Conservation (phyloP, 495 filamentous ascomycete species). For the Hapsidospora chrysogenum region DNA sequence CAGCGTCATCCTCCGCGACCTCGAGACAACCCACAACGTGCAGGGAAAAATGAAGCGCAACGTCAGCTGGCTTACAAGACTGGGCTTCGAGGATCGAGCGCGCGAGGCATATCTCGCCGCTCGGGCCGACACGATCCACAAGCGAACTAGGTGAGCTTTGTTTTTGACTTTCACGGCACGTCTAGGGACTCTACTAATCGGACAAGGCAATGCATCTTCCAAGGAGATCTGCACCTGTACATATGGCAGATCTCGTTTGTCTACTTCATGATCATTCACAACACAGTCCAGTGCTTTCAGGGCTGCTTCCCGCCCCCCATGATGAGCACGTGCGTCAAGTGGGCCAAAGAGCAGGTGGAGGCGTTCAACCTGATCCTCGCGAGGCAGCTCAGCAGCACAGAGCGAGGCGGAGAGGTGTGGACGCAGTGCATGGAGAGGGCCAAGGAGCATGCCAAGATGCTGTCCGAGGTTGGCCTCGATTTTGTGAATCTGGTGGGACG, state of each 20-base stretch:
- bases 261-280: slow-evolving; percentile 85
- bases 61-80: slow-evolving; percentile 62
- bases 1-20: slow-evolving; percentile 49
- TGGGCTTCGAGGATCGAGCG: slow-evolving; percentile 83
- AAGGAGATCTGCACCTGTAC: slow-evolving; percentile 79
- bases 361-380: slow-evolving; percentile 70
- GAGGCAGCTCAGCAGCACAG: slow-evolving; percentile 65
- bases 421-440: slow-evolving; percentile 70
- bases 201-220: slow-evolving; percentile 85
- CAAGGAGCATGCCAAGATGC: slow-evolving; percentile 58
- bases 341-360: slow-evolving; percentile 86
- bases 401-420: slow-evolving; percentile 56
- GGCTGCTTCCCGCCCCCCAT: slow-evolving; percentile 71
- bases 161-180: background rate
- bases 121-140: slow-evolving; percentile 55
- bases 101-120: slow-evolving; percentile 73
- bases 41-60: slow-evolving; percentile 51
- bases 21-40: slow-evolving; percentile 58
- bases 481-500: slow-evolving; percentile 55
- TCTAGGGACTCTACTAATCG: too few relatives aligned
- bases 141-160: slow-evolving; percentile 55
- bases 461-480: slow-evolving; percentile 79
- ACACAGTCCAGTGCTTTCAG: slow-evolving; percentile 78
- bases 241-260: slow-evolving; percentile 93
- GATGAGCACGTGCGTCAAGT: slow-evolving; percentile 86